Percentiles rank a stretch among this genome's conserved stretches.
Evolutionary conservation across 1,284 basidiomycete species (phyloP).

Genomic region (Limonomyces culmigenus): DNA sequence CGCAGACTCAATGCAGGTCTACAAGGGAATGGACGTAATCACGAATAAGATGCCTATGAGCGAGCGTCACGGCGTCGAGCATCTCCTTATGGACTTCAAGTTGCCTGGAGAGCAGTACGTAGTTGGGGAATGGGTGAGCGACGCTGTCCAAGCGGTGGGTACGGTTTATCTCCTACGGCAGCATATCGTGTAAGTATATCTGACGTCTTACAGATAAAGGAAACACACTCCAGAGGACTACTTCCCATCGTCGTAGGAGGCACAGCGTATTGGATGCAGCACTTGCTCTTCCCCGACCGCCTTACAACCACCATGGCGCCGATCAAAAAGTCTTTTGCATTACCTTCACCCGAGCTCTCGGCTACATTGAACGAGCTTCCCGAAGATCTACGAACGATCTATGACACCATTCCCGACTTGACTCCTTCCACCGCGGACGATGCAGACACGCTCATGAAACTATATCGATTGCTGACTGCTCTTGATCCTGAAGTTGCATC

Average conservation of each 20-base stretch:
- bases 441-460: slow-evolving; percentile 33
- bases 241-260: slow-evolving; percentile 89
- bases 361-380: slow-evolving; percentile 26
- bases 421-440: slow-evolving; percentile 32
- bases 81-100: slow-evolving; percentile 82
- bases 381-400: slow-evolving; percentile 28
- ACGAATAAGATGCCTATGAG: slow-evolving; percentile 82
- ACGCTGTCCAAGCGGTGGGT: slow-evolving; percentile 54
- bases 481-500: slow-evolving; percentile 67
- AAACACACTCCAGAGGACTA: slow-evolving; percentile 39
- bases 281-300: slow-evolving; percentile 70
- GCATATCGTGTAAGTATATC: background rate
- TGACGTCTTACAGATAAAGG: slow-evolving; percentile 41
- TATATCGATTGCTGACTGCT: slow-evolving; percentile 51
- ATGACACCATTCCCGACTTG: slow-evolving; percentile 32
- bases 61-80: slow-evolving; percentile 72
- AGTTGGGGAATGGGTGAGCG: slow-evolving; percentile 72
- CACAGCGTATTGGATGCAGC: slow-evolving; percentile 95
- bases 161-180: background rate
- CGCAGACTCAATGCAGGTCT: slow-evolving; percentile 97
- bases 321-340: background rate
- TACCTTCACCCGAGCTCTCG: slow-evolving; percentile 18
- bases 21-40: slow-evolving; percentile 84
- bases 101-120: slow-evolving; percentile 76
- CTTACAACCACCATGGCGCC: slow-evolving; percentile 20